A percentile compares a stretch with the other conserved stretches of the same genome.
Conservation (phyloP, 2,329 filamentous ascomycete genomes). For the Trichoderma guizhouense region DNA sequence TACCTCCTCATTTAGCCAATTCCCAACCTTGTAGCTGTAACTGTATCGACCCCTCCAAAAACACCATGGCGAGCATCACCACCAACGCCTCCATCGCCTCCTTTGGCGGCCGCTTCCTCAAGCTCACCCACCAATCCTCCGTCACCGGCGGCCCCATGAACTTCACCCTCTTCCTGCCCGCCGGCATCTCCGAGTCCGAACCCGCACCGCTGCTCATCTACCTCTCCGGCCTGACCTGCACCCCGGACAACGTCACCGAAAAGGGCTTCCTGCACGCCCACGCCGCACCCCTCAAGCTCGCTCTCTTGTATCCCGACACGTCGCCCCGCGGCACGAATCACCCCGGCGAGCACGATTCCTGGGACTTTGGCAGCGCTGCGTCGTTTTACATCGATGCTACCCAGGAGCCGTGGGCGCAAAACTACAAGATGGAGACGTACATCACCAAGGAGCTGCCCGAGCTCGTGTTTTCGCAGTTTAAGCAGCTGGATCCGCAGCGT, state of each 20-base stretch:
- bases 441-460: constrained; percentile 82
- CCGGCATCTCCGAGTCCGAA: constrained; percentile 53
- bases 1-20: no score
- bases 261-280: constrained; percentile 88
- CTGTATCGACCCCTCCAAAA: background rate
- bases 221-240: constrained; percentile 91
- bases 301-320: constrained; percentile 93
- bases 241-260: constrained; percentile 78
- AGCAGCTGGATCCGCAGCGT: constrained; percentile 62
- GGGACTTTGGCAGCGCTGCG: constrained; percentile 88
- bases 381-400: constrained; percentile 94
- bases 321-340: constrained; percentile 81
- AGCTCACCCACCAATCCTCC: constrained; percentile 80
- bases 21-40: no score
- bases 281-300: constrained; percentile 77
- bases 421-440: constrained; percentile 96
- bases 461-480: constrained; percentile 69
- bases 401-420: constrained; percentile 64
- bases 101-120: constrained; percentile 92
- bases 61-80: constrained; percentile 42
- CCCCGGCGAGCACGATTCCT: constrained; percentile 79
- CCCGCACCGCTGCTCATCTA: constrained; percentile 83
- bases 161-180: constrained; percentile 87
- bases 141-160: constrained; percentile 84
- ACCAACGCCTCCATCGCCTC: constrained; percentile 85